phyloP scores from a whole-genome alignment of 2,329 filamentous ascomycete species.

The Hymenoscyphus salicellus region DNA sequence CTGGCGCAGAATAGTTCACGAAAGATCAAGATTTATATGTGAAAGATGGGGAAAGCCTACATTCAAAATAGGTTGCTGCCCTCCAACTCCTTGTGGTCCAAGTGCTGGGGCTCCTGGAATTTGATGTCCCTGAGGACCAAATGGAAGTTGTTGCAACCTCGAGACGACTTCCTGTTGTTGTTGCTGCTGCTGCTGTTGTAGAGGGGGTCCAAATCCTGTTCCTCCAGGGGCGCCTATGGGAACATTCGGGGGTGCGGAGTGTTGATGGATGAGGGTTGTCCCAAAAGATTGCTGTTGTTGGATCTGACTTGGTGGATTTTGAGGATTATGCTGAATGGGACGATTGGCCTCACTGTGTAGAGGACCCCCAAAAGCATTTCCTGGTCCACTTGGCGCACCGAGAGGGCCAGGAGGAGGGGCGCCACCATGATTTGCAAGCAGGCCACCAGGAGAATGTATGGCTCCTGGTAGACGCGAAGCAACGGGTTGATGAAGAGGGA shows the following conservation, averaged over 20 bases:
- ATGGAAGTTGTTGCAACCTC: constrained; percentile 62
- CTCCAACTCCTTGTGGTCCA: constrained; percentile 51
- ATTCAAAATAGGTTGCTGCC: constrained; percentile 81
- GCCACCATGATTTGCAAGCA: constrained; percentile 71
- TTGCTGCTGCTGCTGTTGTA: constrained; percentile 35
- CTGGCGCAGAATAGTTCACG: not conserved
- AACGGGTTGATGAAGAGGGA: constrained; percentile 91
- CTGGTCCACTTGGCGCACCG: constrained; percentile 36
- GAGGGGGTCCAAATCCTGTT: constrained; percentile 67
- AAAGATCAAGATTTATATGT: constrained; percentile 5
- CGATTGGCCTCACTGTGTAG: constrained; percentile 53
- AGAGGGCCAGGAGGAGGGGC: constrained; percentile 52
- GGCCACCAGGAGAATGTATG: constrained; percentile 87
- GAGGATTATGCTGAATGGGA: constrained; percentile 52
- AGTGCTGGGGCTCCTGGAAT: constrained; percentile 48
- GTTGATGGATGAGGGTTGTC: constrained; percentile 44
- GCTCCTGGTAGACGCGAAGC: constrained; percentile 75
- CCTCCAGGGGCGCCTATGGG: constrained; percentile 58
- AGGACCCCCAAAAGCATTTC: constrained; percentile 51
- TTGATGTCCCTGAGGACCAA: constrained; percentile 41
- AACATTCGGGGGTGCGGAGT: constrained; percentile 48
- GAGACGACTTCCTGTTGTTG: constrained; percentile 46
- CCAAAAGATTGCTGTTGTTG: constrained; percentile 58
- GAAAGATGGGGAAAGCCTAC: constrained; percentile 41
- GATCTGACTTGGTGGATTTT: constrained; percentile 41